These are phyloP conservation scores for Heterobasidion occidentale DNA, from an alignment of 1,284 basidiomycete species.

Conservation along the genomic window DNA sequence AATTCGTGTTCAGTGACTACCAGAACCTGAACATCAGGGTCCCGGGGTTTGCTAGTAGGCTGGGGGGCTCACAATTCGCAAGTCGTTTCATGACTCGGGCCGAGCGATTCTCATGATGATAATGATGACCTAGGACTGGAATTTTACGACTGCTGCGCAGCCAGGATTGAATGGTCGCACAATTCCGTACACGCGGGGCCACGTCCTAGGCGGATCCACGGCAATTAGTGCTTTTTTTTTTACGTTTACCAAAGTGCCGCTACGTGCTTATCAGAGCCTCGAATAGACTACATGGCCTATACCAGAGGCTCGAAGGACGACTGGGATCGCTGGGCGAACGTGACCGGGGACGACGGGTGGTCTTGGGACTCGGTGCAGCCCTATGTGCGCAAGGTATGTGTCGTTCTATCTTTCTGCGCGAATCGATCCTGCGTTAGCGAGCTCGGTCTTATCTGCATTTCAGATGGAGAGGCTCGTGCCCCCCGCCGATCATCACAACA, in stretches of 20 bases:
- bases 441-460: not conserved
- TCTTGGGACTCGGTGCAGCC: conserved; percentile 18
- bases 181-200: conserved; percentile 24
- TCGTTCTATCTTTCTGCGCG: not conserved
- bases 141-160: conserved; percentile 29
- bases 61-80: conserved; percentile 13
- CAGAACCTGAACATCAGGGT: conserved; percentile 14
- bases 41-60: conserved; percentile 6
- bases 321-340: conserved; percentile 19
- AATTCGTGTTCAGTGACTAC: conserved; percentile 14
- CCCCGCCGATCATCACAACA: conserved; percentile 23
- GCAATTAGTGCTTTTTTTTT: conserved; percentile 22
- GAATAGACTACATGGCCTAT: conserved; percentile 14
- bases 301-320: conserved; percentile 18
- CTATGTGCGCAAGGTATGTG: conserved; percentile 16
- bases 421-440: not conserved
- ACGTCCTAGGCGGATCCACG: conserved; percentile 29
- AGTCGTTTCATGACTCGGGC: conserved; percentile 9
- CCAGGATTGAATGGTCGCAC: conserved; percentile 19
- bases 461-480: conserved; percentile 23
- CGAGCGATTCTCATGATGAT: not conserved
- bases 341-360: conserved; percentile 23
- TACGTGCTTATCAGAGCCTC: not conserved
- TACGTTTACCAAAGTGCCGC: too few relatives aligned
- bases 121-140: conserved; percentile 19